Conservation (phyloP, 2,329 filamentous ascomycete species). For the Lecanoromycetidae sp. region DNA sequence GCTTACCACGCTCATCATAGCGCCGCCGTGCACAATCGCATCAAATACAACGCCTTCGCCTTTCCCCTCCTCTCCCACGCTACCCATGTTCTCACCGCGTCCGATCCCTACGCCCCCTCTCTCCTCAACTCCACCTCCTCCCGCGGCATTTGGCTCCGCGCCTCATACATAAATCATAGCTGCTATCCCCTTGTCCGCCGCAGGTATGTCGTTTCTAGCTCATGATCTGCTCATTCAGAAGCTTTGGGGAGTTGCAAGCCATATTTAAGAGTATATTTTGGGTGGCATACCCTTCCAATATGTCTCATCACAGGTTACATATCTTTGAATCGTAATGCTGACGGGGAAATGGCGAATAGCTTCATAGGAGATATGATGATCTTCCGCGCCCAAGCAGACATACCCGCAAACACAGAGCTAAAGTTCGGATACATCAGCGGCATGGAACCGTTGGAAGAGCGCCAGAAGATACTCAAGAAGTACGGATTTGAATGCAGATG, state of each 20-base stretch:
- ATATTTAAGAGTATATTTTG: too few relatives aligned
- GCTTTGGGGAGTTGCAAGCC: too few relatives aligned
- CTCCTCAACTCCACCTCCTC: slow-evolving; percentile 20
- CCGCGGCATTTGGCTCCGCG: slow-evolving; percentile 37
- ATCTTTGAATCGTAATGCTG: too few relatives aligned
- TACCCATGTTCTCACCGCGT: slow-evolving; percentile 7
- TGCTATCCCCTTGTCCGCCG: slow-evolving; percentile 38
- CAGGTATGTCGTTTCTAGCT: too few relatives aligned
- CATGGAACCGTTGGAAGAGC: slow-evolving; percentile 21
- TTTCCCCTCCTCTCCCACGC: slow-evolving; percentile 23
- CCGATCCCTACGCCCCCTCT: slow-evolving; percentile 11
- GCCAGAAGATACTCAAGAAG: slow-evolving; percentile 22
- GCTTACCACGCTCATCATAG: background rate
- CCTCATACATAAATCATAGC: slow-evolving; percentile 43
- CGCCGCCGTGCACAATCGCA: slow-evolving; percentile 34
- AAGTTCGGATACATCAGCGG: slow-evolving; percentile 29
- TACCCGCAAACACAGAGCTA: slow-evolving; percentile 37
- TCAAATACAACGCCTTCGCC: slow-evolving; percentile 35
- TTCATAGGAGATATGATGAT: slow-evolving; percentile 47
- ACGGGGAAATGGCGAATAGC: too few relatives aligned
- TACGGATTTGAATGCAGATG: slow-evolving; percentile 37
- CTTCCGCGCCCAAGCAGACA: slow-evolving; percentile 35
- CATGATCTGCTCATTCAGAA: too few relatives aligned
- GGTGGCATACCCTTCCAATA: too few relatives aligned
- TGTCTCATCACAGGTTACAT: too few relatives aligned